phyloP scores from a whole-genome alignment of 192 early-diverging fungal species.

The Podila clonocystis region DNA sequence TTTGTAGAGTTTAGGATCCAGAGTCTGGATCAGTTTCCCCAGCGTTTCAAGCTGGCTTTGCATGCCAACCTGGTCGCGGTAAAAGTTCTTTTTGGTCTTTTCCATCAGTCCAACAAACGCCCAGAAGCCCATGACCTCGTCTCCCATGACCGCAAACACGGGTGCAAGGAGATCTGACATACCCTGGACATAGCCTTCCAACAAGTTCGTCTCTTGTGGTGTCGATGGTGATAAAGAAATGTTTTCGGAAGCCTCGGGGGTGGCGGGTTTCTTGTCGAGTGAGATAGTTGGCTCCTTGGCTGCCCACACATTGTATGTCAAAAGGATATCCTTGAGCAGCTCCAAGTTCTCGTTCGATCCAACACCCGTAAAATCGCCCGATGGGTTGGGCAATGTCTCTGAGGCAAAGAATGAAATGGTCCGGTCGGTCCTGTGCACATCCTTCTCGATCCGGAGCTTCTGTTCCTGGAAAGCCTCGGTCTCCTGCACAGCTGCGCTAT shows the following conservation, averaged over 20 bases:
- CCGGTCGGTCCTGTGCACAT: slow-evolving; percentile 96
- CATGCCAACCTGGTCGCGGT: slow-evolving; percentile 95
- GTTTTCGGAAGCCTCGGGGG: neutral
- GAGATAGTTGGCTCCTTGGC: slow-evolving; percentile 1
- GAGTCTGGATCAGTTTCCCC: slow-evolving; percentile 83
- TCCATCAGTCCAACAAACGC: slow-evolving; percentile 92
- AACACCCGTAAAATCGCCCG: slow-evolving; percentile 53
- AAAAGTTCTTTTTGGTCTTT: slow-evolving; percentile 90
- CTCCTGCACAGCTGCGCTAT: slow-evolving; percentile 62
- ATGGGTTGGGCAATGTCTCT: slow-evolving; percentile 66
- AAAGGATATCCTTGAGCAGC: slow-evolving; percentile 89
- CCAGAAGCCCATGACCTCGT: slow-evolving; percentile 95
- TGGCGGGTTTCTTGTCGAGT: neutral
- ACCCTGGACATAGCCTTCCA: slow-evolving; percentile 92
- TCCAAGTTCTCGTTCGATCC: slow-evolving; percentile 83
- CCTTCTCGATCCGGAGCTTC: slow-evolving; percentile 89
- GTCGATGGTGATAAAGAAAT: neutral
- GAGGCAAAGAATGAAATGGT: slow-evolving; percentile 83
- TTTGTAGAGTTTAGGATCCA: slow-evolving; percentile 85
- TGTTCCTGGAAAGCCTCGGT: slow-evolving; percentile 75
- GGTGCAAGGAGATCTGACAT: slow-evolving; percentile 97
- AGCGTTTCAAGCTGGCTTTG: slow-evolving; percentile 85
- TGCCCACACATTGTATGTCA: slow-evolving; percentile 86
- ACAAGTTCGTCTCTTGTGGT: slow-evolving; percentile 31
- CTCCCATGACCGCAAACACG: slow-evolving; percentile 85